Evolutionary conservation across 75 land plant species (phyloP).

Genomic region (Adiantum capillusveneris): DNA sequence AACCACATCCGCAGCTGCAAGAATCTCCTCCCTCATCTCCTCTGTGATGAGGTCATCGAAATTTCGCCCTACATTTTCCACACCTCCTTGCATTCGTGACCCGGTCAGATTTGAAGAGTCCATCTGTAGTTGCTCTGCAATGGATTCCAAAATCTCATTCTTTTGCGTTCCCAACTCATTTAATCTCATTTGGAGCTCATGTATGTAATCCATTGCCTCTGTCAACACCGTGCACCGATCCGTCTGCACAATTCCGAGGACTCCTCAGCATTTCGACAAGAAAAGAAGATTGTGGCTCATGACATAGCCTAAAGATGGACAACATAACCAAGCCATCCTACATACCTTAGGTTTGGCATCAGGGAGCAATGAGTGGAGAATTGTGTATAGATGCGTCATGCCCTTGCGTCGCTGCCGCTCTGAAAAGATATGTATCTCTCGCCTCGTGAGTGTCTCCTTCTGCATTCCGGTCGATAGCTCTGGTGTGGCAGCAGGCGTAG

Average conservation of each 20-base stretch:
- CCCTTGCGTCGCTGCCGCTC: slow-evolving; percentile 37
- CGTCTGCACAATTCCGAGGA: slow-evolving; percentile 25
- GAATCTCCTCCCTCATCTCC: not conserved
- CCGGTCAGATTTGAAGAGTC: not conserved
- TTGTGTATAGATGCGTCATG: slow-evolving; percentile 31
- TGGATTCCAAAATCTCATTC: not conserved
- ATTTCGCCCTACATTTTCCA: no score
- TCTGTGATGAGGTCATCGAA: not conserved
- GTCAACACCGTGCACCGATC: slow-evolving; percentile 29
- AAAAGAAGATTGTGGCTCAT: no score
- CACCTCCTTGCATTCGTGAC: not conserved
- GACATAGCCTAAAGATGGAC: no score
- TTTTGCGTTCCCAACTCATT: slow-evolving; percentile 16
- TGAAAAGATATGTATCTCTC: slow-evolving; percentile 33
- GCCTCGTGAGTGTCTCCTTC: slow-evolving; percentile 16
- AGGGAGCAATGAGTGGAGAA: slow-evolving; percentile 26
- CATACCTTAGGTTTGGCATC: slow-evolving; percentile 6
- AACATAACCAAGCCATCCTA: no score
- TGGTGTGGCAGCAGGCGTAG: not conserved
- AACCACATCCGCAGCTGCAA: slow-evolving; percentile 2
- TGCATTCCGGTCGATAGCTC: not conserved
- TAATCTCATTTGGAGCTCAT: slow-evolving; percentile 18
- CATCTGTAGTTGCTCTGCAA: no score
- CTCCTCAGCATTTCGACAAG: no score
- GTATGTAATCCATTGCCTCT: slow-evolving; percentile 31